These are phyloP conservation scores for Chytriomyces sp. DNA, from an alignment of 192 early-diverging fungal species.

Conservation along the genomic window DNA sequence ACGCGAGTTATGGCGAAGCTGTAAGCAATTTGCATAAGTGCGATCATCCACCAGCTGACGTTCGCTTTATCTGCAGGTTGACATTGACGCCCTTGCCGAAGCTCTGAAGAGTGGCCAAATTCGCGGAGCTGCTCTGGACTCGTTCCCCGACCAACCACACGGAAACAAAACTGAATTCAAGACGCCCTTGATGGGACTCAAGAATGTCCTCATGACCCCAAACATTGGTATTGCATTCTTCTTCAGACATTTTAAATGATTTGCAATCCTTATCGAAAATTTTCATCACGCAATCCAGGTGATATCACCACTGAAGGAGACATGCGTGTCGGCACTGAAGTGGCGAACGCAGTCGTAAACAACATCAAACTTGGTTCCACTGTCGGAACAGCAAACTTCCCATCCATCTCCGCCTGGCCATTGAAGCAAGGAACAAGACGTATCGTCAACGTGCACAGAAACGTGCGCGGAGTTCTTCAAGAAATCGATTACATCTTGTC, in stretches of 20 bases:
- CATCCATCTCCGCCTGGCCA: conserved; percentile 46
- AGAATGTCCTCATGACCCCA: conserved; percentile 57
- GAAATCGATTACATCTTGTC: conserved; percentile 59
- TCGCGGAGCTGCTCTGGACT: conserved; percentile 53
- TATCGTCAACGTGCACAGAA: conserved; percentile 56
- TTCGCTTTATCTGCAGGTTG: conserved; percentile 32
- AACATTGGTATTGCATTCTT: conserved; percentile 44
- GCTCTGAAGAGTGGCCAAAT: conserved; percentile 55
- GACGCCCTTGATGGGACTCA: conserved; percentile 40
- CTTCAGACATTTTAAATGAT: too few species aligned
- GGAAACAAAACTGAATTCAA: conserved; percentile 36
- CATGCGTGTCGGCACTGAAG: conserved; percentile 50
- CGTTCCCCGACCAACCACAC: conserved; percentile 39
- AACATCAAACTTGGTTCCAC: conserved; percentile 54
- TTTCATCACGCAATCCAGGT: conserved; percentile 5
- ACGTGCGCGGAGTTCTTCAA: conserved; percentile 55
- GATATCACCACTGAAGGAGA: conserved; percentile 46
- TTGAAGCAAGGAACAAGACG: conserved; percentile 41
- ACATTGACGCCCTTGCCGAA: conserved; percentile 51
- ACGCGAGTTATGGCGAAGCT: conserved; percentile 46
- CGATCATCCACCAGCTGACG: background rate
- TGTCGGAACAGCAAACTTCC: conserved; percentile 59
- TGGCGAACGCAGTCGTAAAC: conserved; percentile 40
- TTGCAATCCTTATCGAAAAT: background rate
- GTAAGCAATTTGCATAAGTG: conserved; percentile 20